Base-by-base conservation (phyloP, 2,329 filamentous ascomycete species). In the Talaromyces sp. region DNA sequence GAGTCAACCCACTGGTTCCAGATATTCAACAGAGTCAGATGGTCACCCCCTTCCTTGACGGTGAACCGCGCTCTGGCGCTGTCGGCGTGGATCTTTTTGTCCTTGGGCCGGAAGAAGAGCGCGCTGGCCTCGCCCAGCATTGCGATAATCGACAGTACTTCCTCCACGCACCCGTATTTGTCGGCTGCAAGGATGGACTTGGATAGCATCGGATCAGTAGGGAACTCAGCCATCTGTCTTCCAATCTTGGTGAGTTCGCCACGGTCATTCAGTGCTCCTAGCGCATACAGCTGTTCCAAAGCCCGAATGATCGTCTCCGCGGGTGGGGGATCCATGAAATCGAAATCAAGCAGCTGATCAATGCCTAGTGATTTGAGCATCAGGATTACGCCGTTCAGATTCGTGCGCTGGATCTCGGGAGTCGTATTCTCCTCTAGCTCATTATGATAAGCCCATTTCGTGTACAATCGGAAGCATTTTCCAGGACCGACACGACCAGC, bases 31-130 rank as follows among this genome's bases (percentile, higher is more conserved):
- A 96, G 84, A 0, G 91, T 92, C 5, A 95, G 73, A 68, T 96
- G 90, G 71, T 99, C 95, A 49, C 95, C 95, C 38, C 93, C 93
- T 63, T 96, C 92, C 68, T 91, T 91, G 71, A 93, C 81, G 0
- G 91, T 96, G 76, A 98, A 98, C 1, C 93, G 86, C 38, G 89
- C 88, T 14, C 92, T 87, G 0, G 95, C 95, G 63, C 89, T 91
- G 74, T 99, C 93, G 13, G 95, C 95, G 70, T 97, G 91, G 29
- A 97, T 89, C 74, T 96, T 96, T 81, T 98, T 97, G 77, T 99
- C 93, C 72, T 97, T 96, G 21, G 95, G 93, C 0, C 92, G 84
- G 82, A 96, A 96, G 80, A 97, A 99, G 5, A 99, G 83, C 0
- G 92, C 88, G 4, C 89, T 91, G 1, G 90, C 86, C 77, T 98